A percentile compares a stretch with the other conserved stretches of the same genome.
These are phyloP conservation scores for Nelumbo lutea DNA, from an alignment of 164 flowering plant genomes.

Conservation along the genomic window DNA sequence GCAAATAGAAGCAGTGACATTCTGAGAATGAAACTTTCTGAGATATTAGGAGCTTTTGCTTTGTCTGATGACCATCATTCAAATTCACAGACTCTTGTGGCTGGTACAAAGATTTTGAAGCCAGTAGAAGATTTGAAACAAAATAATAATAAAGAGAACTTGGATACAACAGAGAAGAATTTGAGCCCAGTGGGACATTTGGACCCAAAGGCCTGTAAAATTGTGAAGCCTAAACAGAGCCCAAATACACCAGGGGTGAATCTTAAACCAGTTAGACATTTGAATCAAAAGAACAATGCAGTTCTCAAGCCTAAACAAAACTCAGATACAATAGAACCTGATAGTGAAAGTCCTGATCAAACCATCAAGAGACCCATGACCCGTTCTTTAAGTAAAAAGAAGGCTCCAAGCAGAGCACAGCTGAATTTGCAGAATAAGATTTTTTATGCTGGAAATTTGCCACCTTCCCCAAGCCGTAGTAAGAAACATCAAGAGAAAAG, in stretches of 20 bases:
- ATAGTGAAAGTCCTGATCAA: constrained; percentile 48
- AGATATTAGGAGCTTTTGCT: constrained; percentile 55
- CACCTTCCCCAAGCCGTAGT: constrained; percentile 16
- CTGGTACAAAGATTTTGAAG: constrained; percentile 18
- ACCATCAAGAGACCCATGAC: constrained; percentile 48
- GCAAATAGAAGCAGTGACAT: constrained; percentile 34
- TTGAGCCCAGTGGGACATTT: too few relatives aligned
- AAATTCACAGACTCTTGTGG: constrained; percentile 23
- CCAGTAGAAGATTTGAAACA: constrained; percentile 11
- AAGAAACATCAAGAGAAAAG: constrained; percentile 22
- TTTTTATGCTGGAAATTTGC: constrained; percentile 1
- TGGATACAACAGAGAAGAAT: not conserved
- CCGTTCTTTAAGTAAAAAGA: constrained; percentile 49
- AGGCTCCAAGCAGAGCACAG: constrained; percentile 24
- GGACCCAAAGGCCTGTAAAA: too few relatives aligned
- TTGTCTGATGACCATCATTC: constrained; percentile 34
- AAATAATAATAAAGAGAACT: constrained; percentile 18
- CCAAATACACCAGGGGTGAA: not conserved
- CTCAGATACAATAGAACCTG: constrained; percentile 76
- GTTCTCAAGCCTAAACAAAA: constrained; percentile 28
- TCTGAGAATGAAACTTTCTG: constrained; percentile 68
- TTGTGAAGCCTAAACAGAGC: too few relatives aligned
- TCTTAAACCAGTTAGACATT: constrained; percentile 13
- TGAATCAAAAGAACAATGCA: not conserved
- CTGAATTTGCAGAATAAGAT: constrained; percentile 12